Percentiles rank a stretch among this genome's conserved stretches.
Evolutionary conservation across 371 early-diverging fungal genomes (phyloP).

Genomic region (Mortierella sp.): DNA sequence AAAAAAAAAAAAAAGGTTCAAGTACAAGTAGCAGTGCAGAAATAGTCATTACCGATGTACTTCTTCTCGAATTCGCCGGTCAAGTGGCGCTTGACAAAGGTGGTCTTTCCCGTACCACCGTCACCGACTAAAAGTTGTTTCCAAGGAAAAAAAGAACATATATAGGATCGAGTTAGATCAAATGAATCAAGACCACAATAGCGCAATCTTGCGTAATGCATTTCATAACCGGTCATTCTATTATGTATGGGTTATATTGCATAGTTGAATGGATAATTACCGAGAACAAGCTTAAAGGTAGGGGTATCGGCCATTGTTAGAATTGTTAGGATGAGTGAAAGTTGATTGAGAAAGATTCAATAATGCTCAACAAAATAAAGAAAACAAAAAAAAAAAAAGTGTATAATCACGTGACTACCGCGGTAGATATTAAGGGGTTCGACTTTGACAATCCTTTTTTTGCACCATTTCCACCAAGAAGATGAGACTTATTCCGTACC

Average conservation of each 20-base stretch:
- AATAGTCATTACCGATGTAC: constrained; percentile 91
- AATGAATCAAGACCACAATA: background rate
- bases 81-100: constrained; percentile 99
- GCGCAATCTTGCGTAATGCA: background rate
- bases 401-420: too few relatives aligned
- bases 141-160: background rate
- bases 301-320: constrained; percentile 14
- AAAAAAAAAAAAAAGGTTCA: background rate
- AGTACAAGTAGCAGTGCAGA: background rate
- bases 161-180: constrained; percentile 14
- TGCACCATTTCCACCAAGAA: too few relatives aligned
- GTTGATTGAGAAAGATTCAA: background rate
- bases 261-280: constrained; percentile 9
- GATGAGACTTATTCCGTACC: too few relatives aligned
- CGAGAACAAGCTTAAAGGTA: constrained; percentile 31
- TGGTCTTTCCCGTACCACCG: constrained; percentile 99
- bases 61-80: constrained; percentile 99
- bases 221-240: background rate
- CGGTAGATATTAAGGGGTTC: too few relatives aligned
- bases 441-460: too few relatives aligned
- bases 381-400: too few relatives aligned
- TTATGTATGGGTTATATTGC: background rate
- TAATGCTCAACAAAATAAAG: constrained; percentile 5
- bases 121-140: constrained; percentile 90
- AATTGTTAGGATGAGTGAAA: background rate